Evolutionary conservation across 1,284 basidiomycete species (phyloP).

Genomic region (Irpex rosettiformis): DNA sequence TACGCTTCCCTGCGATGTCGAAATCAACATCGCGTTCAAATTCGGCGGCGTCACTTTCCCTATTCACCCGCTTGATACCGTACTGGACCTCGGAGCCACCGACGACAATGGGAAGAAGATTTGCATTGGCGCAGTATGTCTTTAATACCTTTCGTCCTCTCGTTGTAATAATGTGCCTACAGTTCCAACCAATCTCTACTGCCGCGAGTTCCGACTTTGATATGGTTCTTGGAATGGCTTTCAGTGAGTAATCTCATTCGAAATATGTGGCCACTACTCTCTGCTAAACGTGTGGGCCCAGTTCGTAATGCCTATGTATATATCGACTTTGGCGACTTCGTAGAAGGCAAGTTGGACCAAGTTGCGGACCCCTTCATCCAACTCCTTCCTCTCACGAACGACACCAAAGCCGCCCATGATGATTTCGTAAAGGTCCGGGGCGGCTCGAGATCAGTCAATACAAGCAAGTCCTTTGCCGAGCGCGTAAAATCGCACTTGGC

Average conservation of each 20-base stretch:
- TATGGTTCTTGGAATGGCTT: slow-evolving; percentile 78
- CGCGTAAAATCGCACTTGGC: slow-evolving; percentile 9
- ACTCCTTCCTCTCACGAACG: slow-evolving; percentile 48
- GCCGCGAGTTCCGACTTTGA: slow-evolving; percentile 42
- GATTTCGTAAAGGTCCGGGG: slow-evolving; percentile 44
- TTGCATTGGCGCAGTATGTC: slow-evolving; percentile 24
- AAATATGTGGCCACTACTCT: background rate
- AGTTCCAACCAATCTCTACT: slow-evolving; percentile 69
- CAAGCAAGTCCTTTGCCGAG: background rate
- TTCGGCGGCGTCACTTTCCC: slow-evolving; percentile 50
- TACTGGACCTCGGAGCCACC: slow-evolving; percentile 24
- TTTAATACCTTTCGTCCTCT: background rate
- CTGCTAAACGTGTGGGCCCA: slow-evolving; percentile 25
- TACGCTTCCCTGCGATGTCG: slow-evolving; percentile 54
- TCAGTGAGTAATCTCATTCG: slow-evolving; percentile 49
- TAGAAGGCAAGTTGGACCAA: slow-evolving; percentile 34
- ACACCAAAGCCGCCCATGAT: slow-evolving; percentile 35
- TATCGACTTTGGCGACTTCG: slow-evolving; percentile 60
- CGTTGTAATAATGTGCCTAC: background rate
- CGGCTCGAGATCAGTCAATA: background rate
- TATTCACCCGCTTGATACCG: slow-evolving; percentile 60
- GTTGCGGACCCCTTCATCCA: slow-evolving; percentile 54
- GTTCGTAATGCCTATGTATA: slow-evolving; percentile 67
- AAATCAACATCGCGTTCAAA: slow-evolving; percentile 60
- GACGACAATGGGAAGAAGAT: slow-evolving; percentile 22